phyloP scores from a whole-genome alignment of 169 alveolate species.

The Miamiensis avidus region DNA sequence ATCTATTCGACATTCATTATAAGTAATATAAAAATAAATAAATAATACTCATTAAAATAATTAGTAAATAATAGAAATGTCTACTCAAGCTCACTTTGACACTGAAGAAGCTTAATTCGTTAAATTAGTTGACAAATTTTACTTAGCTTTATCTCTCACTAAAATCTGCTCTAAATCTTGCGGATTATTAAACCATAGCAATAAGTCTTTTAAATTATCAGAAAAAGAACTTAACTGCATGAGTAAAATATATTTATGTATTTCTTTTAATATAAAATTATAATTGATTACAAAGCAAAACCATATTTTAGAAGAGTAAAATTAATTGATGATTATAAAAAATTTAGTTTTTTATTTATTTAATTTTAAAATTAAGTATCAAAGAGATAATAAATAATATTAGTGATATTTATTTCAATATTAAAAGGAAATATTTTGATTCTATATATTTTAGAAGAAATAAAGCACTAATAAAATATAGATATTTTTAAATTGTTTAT shows the following conservation, averaged over 20 bases:
- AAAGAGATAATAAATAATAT: background rate
- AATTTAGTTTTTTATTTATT: no score
- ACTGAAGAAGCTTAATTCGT: constrained; percentile 2
- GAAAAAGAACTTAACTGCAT: background rate
- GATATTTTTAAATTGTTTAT: no score
- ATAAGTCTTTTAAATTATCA: background rate
- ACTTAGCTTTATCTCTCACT: constrained; percentile 9
- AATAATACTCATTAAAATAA: background rate
- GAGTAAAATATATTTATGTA: background rate
- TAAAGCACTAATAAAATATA: no score
- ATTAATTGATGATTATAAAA: background rate
- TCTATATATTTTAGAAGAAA: no score
- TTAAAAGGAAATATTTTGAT: no score
- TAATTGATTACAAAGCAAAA: no score
- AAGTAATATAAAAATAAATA: no score
- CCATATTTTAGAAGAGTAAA: background rate
- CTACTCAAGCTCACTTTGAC: background rate
- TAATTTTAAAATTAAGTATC: no score
- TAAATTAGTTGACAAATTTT: constrained; percentile 18
- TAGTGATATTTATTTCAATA: background rate
- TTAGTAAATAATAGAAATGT: background rate
- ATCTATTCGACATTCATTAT: background rate
- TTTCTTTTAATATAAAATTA: no score
- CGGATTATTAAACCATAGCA: background rate
- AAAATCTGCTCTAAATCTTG: constrained; percentile 14